A percentile compares a stretch with the other conserved stretches of the same genome.
phyloP scores from a whole-genome alignment of 495 filamentous ascomycete species.

The Penicillium angulare region DNA sequence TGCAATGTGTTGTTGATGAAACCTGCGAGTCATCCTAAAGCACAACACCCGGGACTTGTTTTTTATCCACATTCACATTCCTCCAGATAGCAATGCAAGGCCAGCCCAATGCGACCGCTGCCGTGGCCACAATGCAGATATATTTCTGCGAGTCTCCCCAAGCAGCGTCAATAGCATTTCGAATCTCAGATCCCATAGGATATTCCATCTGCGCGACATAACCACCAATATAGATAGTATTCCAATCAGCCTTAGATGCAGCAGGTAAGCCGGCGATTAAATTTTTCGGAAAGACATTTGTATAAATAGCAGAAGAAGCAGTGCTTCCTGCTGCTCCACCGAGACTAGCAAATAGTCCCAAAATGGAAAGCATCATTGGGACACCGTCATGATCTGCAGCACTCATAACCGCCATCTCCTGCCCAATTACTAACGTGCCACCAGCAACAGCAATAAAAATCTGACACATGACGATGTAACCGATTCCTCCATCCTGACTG shows the following conservation, averaged over 20 bases:
- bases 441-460: constrained; percentile 70
- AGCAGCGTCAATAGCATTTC: constrained; percentile 55
- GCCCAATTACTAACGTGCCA: constrained; percentile 58
- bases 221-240: constrained; percentile 14
- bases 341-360: constrained; percentile 57
- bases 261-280: constrained; percentile 56
- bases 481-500: constrained; percentile 49
- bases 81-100: background rate
- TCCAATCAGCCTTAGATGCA: constrained; percentile 20
- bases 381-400: constrained; percentile 56
- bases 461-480: constrained; percentile 71
- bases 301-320: constrained; percentile 49
- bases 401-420: constrained; percentile 69
- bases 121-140: constrained; percentile 54
- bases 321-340: constrained; percentile 63
- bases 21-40: too few relatives aligned
- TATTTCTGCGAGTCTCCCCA: constrained; percentile 56
- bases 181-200: constrained; percentile 45
- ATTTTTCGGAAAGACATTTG: constrained; percentile 54
- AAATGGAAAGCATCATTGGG: constrained; percentile 41
- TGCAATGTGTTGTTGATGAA: too few relatives aligned
- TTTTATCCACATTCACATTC: background rate
- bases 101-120: constrained; percentile 13
- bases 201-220: constrained; percentile 48
- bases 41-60: background rate